phyloP scores from a whole-genome alignment of 495 filamentous ascomycete species.

The Parathielavia appendiculata region DNA sequence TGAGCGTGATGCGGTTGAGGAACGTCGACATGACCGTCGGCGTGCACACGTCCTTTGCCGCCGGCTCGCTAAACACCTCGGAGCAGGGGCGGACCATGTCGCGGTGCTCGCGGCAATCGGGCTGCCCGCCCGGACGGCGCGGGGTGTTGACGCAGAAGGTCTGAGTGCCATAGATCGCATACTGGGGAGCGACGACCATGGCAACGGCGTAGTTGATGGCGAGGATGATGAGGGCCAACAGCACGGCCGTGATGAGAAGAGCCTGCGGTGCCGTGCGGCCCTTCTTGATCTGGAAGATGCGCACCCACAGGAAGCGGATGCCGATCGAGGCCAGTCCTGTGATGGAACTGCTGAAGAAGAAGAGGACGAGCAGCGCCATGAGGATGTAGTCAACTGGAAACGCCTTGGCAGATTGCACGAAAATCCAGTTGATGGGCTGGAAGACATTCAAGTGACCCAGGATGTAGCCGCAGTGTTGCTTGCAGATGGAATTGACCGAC shows the following conservation, averaged over 20 bases:
- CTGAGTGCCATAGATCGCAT: slow-evolving; percentile 89
- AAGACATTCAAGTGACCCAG: slow-evolving; percentile 88
- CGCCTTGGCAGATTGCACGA: slow-evolving; percentile 72
- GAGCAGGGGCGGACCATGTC: slow-evolving; percentile 75
- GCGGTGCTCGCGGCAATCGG: slow-evolving; percentile 71
- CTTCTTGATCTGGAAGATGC: slow-evolving; percentile 80
- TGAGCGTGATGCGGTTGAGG: slow-evolving; percentile 86
- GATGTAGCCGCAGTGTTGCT: slow-evolving; percentile 85
- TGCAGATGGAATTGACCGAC: slow-evolving; percentile 89
- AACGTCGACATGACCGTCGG: slow-evolving; percentile 87
- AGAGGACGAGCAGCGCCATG: slow-evolving; percentile 72
- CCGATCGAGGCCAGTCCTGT: slow-evolving; percentile 80
- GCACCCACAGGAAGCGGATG: slow-evolving; percentile 93
- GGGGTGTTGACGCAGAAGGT: slow-evolving; percentile 76
- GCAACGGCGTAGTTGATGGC: slow-evolving; percentile 87
- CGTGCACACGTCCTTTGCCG: slow-evolving; percentile 73
- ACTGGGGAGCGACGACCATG: slow-evolving; percentile 90
- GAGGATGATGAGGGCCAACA: slow-evolving; percentile 81
- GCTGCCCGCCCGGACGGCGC: slow-evolving; percentile 51
- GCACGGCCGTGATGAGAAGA: slow-evolving; percentile 81
- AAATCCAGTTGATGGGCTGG: slow-evolving; percentile 89
- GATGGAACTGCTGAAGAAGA: slow-evolving; percentile 82
- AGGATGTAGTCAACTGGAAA: slow-evolving; percentile 93
- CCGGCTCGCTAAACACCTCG: slow-evolving; percentile 58
- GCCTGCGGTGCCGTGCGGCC: slow-evolving; percentile 89